A percentile compares a stretch with the other conserved stretches of the same genome.
Evolutionary conservation across 208 protist species (phyloP).

Genomic region (Histomonas meleagridis): DNA sequence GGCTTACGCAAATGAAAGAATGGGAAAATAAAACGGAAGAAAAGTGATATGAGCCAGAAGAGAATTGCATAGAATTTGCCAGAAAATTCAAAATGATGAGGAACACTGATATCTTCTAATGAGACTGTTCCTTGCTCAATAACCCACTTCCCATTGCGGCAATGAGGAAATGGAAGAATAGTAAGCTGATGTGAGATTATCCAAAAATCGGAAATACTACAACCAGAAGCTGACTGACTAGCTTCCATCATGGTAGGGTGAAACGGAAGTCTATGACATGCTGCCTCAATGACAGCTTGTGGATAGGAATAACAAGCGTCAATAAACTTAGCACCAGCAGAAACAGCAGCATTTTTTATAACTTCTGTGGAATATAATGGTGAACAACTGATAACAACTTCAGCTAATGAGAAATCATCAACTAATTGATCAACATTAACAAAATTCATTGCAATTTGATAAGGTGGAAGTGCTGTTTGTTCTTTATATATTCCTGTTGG

Average conservation of each 20-base stretch:
- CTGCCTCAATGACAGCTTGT: constrained; percentile 8
- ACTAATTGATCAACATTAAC: not conserved
- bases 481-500: constrained; percentile 21
- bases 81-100: not conserved
- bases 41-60: not conserved
- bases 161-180: not conserved
- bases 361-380: not conserved
- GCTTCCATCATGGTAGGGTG: not conserved
- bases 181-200: not conserved
- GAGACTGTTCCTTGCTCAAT: constrained; percentile 19
- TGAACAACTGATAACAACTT: not conserved
- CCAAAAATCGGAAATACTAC: not conserved
- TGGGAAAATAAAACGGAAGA: not conserved
- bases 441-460: constrained; percentile 28
- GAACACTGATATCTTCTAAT: not conserved
- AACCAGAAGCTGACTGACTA: not conserved
- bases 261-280: not conserved
- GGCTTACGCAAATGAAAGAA: not conserved
- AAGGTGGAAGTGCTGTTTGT: not conserved
- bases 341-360: not conserved
- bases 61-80: not conserved
- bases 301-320: constrained; percentile 36
- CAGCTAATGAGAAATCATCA: not conserved
- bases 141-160: not conserved
- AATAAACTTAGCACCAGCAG: not conserved